Evolutionary conservation across 208 protist species (phyloP), one percentile per base, ranked within the genome.

Genomic region (Phytomonas francai): DNA sequence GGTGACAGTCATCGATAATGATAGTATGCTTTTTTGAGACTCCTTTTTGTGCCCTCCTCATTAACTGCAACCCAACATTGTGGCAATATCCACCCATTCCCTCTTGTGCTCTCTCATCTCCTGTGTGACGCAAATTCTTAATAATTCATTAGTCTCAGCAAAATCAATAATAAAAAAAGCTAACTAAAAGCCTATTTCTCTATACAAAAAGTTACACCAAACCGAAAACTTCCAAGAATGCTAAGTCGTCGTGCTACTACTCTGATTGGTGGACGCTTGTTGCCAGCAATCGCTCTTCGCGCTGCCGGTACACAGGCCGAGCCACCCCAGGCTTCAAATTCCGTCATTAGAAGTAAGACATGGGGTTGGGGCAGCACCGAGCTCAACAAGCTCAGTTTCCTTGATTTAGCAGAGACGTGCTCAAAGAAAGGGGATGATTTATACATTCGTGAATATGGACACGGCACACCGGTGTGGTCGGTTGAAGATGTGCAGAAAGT

Each of bases 401-500:
- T 78, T 30, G 60, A 67, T 9, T 19, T 64, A 16, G 59, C 56
- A 16, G 45, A 59, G 19, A n/a, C 31, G 16, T 32, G 28, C 12
- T 22, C 36, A 25, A 57, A 30, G 65, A 57, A 69, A 19, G 63
- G 8, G 25, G 68, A 54, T 19, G 51, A 54, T 9, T 22, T 62
- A 54, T 25, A 65, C 19, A 51, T 33, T 36, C 58, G 16, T 12
- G 30, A 57, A 45, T 49, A 74, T 54, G 60, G 61, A 59, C 42
- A 39, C 28, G 64, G 42, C 3, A 56, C 56, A 22, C 59, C 70
- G 3, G 39, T 65, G 22, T 79, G 74, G 74, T 45, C 16, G 12
- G 29, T 79, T 22, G 49, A 67, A 9, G 74, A 79, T 25, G 65
- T 76, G 11, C 60, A 79, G 34, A 70, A 74, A 36, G 76, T 81